Evolutionary conservation across 768 basidiomycete species (phyloP).

Genomic region (Strobilomyces dryophilus): DNA sequence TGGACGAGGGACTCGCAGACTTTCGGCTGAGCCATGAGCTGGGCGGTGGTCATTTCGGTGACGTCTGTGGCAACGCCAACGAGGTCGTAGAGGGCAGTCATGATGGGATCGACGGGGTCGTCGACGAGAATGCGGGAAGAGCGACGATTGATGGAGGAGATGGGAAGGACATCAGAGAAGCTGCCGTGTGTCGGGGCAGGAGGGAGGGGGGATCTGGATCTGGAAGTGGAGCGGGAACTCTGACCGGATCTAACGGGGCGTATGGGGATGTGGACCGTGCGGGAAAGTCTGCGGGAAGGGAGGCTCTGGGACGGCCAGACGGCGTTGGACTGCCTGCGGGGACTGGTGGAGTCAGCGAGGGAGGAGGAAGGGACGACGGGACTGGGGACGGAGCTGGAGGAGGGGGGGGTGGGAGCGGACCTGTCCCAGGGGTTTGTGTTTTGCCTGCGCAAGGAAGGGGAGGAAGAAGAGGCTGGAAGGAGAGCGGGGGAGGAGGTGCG

Average conservation of each 20-base stretch:
- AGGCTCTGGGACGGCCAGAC: slow-evolving; percentile 54
- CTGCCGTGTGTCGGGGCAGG: slow-evolving; percentile 59
- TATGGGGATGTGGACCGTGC: slow-evolving; percentile 73
- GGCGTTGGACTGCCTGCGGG: slow-evolving; percentile 57
- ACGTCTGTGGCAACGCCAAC: slow-evolving; percentile 93
- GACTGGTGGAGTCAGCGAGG: slow-evolving; percentile 60
- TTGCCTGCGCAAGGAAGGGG: slow-evolving; percentile 64
- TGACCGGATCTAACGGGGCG: slow-evolving; percentile 67
- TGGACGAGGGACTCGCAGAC: slow-evolving; percentile 83
- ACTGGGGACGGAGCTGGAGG: slow-evolving; percentile 55
- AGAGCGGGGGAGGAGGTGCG: slow-evolving; percentile 52
- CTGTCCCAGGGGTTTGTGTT: slow-evolving; percentile 65
- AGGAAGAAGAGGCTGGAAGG: slow-evolving; percentile 62
- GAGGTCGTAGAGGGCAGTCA: slow-evolving; percentile 86
- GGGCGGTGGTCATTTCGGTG: slow-evolving; percentile 80
- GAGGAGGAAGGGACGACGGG: slow-evolving; percentile 57
- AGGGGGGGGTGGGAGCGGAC: slow-evolving; percentile 43
- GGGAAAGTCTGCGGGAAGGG: slow-evolving; percentile 77
- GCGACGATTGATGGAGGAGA: slow-evolving; percentile 57
- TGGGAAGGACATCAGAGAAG: slow-evolving; percentile 52
- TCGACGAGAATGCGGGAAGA: slow-evolving; percentile 81
- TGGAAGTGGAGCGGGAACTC: slow-evolving; percentile 91
- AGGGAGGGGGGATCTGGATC: slow-evolving; percentile 90
- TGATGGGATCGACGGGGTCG: slow-evolving; percentile 85
- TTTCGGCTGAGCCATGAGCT: slow-evolving; percentile 84